Evolutionary conservation across 2,329 filamentous ascomycete genomes (phyloP).

Genomic region (Chaetomium olivaceum): DNA sequence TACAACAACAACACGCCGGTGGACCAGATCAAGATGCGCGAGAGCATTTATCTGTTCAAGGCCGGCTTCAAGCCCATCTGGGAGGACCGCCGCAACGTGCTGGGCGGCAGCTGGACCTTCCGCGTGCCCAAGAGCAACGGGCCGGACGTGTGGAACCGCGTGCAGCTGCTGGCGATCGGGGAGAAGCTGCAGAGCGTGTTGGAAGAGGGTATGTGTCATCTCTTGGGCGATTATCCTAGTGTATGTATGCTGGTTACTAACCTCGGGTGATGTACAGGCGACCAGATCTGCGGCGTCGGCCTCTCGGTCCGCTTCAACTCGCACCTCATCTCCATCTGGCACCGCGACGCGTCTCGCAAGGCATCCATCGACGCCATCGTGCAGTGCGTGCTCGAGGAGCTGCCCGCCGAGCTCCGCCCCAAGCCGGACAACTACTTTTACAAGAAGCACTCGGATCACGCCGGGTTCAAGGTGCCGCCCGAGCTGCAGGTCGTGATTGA

Average conservation of each 20-base stretch:
- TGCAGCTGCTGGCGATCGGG: conserved; percentile 80
- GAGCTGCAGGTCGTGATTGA: conserved; percentile 60
- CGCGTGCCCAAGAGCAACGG: conserved; percentile 75
- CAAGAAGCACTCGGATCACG: conserved; percentile 87
- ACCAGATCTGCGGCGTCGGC: conserved; percentile 87
- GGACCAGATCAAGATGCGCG: conserved; percentile 72
- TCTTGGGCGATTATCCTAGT: neutral
- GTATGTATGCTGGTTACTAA: neutral
- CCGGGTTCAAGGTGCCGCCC: conserved; percentile 70
- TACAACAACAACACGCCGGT: conserved; percentile 81
- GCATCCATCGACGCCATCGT: conserved; percentile 75
- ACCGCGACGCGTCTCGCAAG: conserved; percentile 80
- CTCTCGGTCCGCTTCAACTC: conserved; percentile 87
- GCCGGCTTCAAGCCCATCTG: conserved; percentile 73
- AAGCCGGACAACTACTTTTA: conserved; percentile 76
- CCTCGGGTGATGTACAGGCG: conserved; percentile 51
- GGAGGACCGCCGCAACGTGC: conserved; percentile 83
- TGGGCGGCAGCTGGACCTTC: conserved; percentile 91
- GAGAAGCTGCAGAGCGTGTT: conserved; percentile 76
- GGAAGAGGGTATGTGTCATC: conserved; percentile 58
- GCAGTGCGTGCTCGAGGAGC: conserved; percentile 68
- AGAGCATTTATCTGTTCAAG: conserved; percentile 79
- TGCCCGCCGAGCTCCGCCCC: conserved; percentile 72
- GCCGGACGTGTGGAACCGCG: conserved; percentile 76
- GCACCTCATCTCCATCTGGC: conserved; percentile 89